phyloP scores from a whole-genome alignment of 208 protist species.

The Vickermania ingenoplastis region DNA sequence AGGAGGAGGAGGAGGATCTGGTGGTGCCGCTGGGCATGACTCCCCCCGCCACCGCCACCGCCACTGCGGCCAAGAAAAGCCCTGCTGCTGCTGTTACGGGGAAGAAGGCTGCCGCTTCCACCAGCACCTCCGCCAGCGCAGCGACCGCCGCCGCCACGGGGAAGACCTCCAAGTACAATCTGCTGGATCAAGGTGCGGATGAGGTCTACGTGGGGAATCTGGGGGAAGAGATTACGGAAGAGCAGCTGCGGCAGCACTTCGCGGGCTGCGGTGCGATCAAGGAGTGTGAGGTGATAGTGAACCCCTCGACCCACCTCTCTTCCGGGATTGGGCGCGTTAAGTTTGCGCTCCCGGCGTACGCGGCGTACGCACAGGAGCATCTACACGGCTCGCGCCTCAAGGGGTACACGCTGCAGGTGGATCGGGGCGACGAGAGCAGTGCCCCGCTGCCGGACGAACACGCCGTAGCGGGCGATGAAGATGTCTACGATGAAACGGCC shows the following conservation, averaged over 20 bases:
- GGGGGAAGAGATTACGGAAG: conserved; percentile 60
- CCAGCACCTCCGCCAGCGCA: neutral
- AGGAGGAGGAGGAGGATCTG: conserved; percentile 12
- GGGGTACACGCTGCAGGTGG: conserved; percentile 71
- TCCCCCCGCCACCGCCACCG: neutral
- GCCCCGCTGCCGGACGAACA: conserved; percentile 44
- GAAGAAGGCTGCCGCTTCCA: conserved; percentile 14
- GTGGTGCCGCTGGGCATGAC: conserved; percentile 15
- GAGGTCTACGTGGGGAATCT: conserved; percentile 83
- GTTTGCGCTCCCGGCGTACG: conserved; percentile 77
- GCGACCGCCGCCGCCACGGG: conserved; percentile 30
- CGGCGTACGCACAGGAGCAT: conserved; percentile 69
- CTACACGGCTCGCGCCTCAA: conserved; percentile 75
- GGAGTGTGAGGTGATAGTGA: conserved; percentile 62
- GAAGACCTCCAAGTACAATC: conserved; percentile 72
- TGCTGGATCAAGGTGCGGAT: conserved; percentile 57
- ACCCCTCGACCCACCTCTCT: conserved; percentile 60
- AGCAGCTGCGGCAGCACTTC: conserved; percentile 75
- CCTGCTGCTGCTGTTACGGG: conserved; percentile 4
- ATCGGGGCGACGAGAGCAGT: conserved; percentile 75
- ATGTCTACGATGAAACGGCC: conserved; percentile 70
- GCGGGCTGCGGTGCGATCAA: conserved; percentile 51
- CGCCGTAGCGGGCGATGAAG: conserved; percentile 19
- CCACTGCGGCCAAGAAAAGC: conserved; percentile 2
- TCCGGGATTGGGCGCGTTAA: conserved; percentile 66